Evolutionary conservation across 1,139 yeast species (phyloP).

Genomic region (Debaryomycetaceae sp.): DNA sequence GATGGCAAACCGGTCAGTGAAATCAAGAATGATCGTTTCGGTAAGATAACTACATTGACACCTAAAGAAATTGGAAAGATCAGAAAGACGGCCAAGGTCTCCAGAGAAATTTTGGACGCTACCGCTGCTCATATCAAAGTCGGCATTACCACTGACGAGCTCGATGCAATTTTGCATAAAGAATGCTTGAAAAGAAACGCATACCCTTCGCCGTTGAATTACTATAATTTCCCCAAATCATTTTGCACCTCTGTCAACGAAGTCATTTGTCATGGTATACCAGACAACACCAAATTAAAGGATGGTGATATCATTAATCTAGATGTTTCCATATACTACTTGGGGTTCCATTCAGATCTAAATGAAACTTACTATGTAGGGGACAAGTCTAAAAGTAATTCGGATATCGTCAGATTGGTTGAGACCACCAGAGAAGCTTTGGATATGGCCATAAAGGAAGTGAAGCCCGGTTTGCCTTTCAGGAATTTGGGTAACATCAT

Average conservation of each 20-base stretch:
- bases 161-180: conserved; percentile 80
- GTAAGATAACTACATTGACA: conserved; percentile 58
- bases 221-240: conserved; percentile 90
- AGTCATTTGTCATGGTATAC: conserved; percentile 95
- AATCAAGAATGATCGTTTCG: conserved; percentile 65
- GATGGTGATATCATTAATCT: conserved; percentile 95
- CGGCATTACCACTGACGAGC: conserved; percentile 90
- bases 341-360: conserved; percentile 91
- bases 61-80: conserved; percentile 70
- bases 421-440: conserved; percentile 93
- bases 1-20: conserved; percentile 81
- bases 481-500: conserved; percentile 85
- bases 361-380: conserved; percentile 98
- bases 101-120: conserved; percentile 81
- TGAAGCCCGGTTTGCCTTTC: conserved; percentile 91
- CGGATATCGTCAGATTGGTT: conserved; percentile 79
- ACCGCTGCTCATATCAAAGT: conserved; percentile 83
- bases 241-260: conserved; percentile 94
- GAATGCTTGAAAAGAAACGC: conserved; percentile 88
- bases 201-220: conserved; percentile 94
- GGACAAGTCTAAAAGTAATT: conserved; percentile 71
- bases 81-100: conserved; percentile 69
- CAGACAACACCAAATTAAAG: conserved; percentile 78
- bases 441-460: conserved; percentile 74
- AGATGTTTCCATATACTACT: conserved; percentile 80